phyloP scores from a whole-genome alignment of 1,139 yeast genomes.

The Debaryomycetaceae sp. region DNA sequence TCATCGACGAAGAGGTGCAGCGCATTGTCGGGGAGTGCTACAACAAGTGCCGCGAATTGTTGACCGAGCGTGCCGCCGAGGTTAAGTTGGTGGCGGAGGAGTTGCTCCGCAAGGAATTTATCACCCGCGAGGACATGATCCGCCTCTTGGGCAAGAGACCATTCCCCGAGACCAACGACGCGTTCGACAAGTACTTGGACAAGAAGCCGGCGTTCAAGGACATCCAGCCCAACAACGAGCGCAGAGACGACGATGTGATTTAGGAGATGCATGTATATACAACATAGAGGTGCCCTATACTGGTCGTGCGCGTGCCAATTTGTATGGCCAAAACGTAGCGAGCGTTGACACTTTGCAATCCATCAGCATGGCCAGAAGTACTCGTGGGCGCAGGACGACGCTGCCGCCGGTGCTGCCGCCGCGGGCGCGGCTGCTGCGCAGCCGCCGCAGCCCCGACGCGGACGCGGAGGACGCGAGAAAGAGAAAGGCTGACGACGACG shows the following conservation, averaged over 20 bases:
- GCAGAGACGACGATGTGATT: constrained; percentile 10
- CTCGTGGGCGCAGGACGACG: too few relatives aligned
- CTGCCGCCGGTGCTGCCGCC: too few relatives aligned
- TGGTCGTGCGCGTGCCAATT: too few relatives aligned
- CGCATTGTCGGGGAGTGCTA: constrained; percentile 79
- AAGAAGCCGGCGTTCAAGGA: constrained; percentile 38
- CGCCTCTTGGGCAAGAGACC: constrained; percentile 85
- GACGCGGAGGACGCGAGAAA: constrained; percentile 1
- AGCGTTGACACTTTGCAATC: too few relatives aligned
- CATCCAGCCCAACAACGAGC: constrained; percentile 18
- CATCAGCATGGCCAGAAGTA: too few relatives aligned
- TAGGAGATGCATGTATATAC: too few relatives aligned
- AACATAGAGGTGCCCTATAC: too few relatives aligned
- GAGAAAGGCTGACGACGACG: constrained; percentile 10
- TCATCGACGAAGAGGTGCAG: constrained; percentile 81
- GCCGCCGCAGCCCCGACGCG: too few relatives aligned
- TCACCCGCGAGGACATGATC: constrained; percentile 89
- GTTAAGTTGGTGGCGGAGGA: constrained; percentile 87
- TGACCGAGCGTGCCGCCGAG: constrained; percentile 65
- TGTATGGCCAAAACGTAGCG: too few relatives aligned
- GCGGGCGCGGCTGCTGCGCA: too few relatives aligned
- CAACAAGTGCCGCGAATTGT: constrained; percentile 58
- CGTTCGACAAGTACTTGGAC: constrained; percentile 78
- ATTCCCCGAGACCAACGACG: constrained; percentile 84
- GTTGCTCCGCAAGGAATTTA: constrained; percentile 74